Evolutionary conservation across 306 rosid species (phyloP).

Genomic region (Acacia crassicarpa): DNA sequence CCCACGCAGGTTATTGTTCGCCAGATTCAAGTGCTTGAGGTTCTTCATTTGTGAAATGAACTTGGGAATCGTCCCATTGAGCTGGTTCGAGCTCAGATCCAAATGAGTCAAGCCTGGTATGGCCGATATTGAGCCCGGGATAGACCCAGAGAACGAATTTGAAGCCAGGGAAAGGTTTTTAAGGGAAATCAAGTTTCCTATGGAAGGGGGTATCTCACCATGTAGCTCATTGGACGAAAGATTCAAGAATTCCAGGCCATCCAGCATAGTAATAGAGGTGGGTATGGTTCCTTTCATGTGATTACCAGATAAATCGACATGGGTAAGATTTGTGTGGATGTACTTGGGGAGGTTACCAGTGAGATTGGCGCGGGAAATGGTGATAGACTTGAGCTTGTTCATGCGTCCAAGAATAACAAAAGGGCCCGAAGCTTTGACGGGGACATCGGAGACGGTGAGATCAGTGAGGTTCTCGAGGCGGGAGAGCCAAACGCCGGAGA

Average conservation of each 20-base stretch:
- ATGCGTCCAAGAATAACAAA: slow-evolving; percentile 74
- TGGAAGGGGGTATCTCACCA: slow-evolving; percentile 70
- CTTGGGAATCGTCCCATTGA: slow-evolving; percentile 83
- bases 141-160: slow-evolving; percentile 71
- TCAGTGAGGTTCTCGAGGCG: slow-evolving; percentile 77
- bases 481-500: slow-evolving; percentile 87
- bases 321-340: slow-evolving; percentile 65
- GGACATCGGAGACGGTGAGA: slow-evolving; percentile 61
- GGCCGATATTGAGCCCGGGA: slow-evolving; percentile 77
- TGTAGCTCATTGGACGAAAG: slow-evolving; percentile 60
- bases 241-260: slow-evolving; percentile 56
- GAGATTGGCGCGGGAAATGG: slow-evolving; percentile 76
- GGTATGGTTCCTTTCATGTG: slow-evolving; percentile 67
- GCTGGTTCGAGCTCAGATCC: slow-evolving; percentile 92
- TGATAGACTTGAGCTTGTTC: slow-evolving; percentile 63
- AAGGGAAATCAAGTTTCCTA: slow-evolving; percentile 74
- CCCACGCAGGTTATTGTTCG: slow-evolving; percentile 70
- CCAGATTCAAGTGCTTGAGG: slow-evolving; percentile 79
- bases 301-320: slow-evolving; percentile 73
- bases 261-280: slow-evolving; percentile 60
- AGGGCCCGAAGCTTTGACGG: slow-evolving; percentile 66
- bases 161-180: slow-evolving; percentile 64
- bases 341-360: slow-evolving; percentile 67
- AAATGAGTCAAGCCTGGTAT: slow-evolving; percentile 60
- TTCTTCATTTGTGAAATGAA: slow-evolving; percentile 70